Evolutionary conservation across 176 grass and related monocot species (phyloP), one percentile per base, ranked within the genome.

Genomic region (Melocanna baccifera): DNA sequence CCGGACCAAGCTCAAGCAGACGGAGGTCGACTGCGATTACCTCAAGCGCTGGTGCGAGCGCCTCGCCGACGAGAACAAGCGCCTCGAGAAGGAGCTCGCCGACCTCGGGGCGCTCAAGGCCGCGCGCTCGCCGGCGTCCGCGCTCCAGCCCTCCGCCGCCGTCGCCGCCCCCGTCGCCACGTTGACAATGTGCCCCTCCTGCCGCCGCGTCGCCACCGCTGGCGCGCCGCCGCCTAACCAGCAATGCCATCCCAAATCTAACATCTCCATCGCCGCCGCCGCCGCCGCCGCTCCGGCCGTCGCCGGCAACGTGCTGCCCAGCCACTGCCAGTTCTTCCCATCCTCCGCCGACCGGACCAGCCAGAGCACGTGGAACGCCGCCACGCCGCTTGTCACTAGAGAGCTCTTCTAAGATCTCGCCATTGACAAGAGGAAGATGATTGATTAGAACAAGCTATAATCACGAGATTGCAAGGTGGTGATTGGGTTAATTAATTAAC

Each of bases 21-120:
- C 96, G 62, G 96, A 98, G 88, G 96, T 98, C 14, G 96, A 98
- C 85, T 98, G 96, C 69, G 93, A 98, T 83, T 94, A 91, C 88
- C 86, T 98, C 58, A 92, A 95, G 88, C 86, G 96, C 19, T 98
- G 96, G 90, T 98, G 96, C 80, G 96, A 98, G 77, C 88, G 88
- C 62, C 87, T 98, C 15, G 92, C 93, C 19, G 96, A 98, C 15
- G 93, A 98, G 84, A 98, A 98, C 85, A 86, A 86, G 67, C 90
- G 96, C 56, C 89, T 98, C 47, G 89, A 96, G 88, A 98, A 98
- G 88, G 96, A 98, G 83, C 87, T 96, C 26, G 86, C 79, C 1
- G 96, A 98, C 67, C 91, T 98, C 42, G 26, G 93, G 74, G 83
- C 91, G 26, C 87, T 98, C 64, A 98, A 98, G 87, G 84, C 91